Conservation (phyloP, 768 basidiomycete species). For the Termitomyces sp. region DNA sequence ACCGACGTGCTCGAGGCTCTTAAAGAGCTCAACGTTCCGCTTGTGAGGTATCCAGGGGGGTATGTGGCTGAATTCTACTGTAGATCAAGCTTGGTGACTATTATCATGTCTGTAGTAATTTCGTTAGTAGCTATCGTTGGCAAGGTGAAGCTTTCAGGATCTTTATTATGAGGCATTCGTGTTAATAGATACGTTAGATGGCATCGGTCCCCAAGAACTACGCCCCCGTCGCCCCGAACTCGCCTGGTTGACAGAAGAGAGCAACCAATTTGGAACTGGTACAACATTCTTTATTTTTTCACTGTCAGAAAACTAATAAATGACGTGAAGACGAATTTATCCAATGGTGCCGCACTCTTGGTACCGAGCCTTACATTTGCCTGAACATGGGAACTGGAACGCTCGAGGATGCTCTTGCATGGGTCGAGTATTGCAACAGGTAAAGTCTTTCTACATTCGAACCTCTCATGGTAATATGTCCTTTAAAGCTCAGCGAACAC, state of each 20-base stretch:
- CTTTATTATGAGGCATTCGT: not conserved
- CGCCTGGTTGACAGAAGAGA: constrained; percentile 56
- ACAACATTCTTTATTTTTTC: not conserved
- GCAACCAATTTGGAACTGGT: constrained; percentile 57
- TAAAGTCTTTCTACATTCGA: not conserved
- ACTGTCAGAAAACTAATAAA: not conserved
- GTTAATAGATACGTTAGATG: constrained; percentile 27
- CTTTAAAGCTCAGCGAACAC: constrained; percentile 29
- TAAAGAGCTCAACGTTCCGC: constrained; percentile 39
- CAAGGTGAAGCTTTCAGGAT: constrained; percentile 23
- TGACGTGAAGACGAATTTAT: constrained; percentile 39
- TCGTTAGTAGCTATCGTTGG: constrained; percentile 52
- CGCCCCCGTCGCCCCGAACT: constrained; percentile 53
- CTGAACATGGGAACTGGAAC: constrained; percentile 64
- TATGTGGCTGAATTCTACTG: constrained; percentile 11
- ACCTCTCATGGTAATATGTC: not conserved
- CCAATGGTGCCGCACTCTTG: constrained; percentile 44
- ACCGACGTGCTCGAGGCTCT: constrained; percentile 43
- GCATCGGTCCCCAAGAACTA: constrained; percentile 42
- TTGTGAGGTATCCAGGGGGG: constrained; percentile 52
- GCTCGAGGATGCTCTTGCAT: constrained; percentile 51
- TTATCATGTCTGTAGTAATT: constrained; percentile 27
- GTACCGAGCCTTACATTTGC: constrained; percentile 54
- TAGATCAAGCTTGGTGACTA: not conserved
- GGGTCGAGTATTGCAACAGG: constrained; percentile 64